phyloP scores from a whole-genome alignment of 768 basidiomycete genomes.

The Gymnopilus junonius region DNA sequence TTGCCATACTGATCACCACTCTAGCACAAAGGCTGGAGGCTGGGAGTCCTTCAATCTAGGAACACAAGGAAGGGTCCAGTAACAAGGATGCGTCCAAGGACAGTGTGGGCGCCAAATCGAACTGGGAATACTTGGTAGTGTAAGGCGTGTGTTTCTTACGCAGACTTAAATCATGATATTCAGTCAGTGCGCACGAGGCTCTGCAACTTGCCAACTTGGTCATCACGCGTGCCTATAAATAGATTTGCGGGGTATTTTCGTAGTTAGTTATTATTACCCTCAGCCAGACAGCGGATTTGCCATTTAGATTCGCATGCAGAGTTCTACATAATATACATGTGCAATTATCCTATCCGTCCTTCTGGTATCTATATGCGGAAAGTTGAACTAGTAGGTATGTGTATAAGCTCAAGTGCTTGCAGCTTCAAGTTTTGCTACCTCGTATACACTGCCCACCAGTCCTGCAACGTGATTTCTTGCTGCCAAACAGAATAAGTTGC shows the following conservation, averaged over 20 bases:
- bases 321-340: neutral
- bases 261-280: neutral
- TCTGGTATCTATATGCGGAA: neutral
- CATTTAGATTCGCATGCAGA: neutral
- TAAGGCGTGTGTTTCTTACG: neutral
- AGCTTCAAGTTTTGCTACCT: conserved; percentile 3
- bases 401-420: neutral
- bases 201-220: neutral
- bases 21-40: neutral
- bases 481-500: conserved; percentile 3
- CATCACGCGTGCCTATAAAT: conserved; percentile 3
- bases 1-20: conserved; percentile 19
- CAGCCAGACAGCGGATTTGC: too few species aligned
- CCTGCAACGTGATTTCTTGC: conserved; percentile 21
- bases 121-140: neutral
- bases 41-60: neutral
- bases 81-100: neutral
- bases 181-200: too few species aligned
- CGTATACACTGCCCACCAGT: conserved; percentile 23
- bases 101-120: neutral
- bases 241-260: too few species aligned
- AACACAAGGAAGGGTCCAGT: neutral
- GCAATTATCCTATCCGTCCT: neutral
- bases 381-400: neutral
- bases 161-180: too few species aligned